Evolutionary conservation across 805 yeast genomes (phyloP).

Genomic region (Candida ovalis): DNA sequence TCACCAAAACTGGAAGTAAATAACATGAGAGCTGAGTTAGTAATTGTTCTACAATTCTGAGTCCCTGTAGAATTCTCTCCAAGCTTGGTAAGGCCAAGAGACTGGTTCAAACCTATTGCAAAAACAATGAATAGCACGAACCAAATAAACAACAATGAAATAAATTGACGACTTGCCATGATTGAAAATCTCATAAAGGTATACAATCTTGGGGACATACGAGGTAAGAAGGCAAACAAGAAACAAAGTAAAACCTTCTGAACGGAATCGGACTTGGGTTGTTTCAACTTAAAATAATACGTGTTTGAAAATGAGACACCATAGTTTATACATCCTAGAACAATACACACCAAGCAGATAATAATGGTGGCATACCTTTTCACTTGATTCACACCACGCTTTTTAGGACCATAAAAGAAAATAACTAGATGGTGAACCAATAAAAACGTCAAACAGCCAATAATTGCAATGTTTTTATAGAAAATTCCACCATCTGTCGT

Average conservation of each 20-base stretch:
- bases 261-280: constrained; percentile 40
- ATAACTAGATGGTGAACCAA: constrained; percentile 41
- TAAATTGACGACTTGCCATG: constrained; percentile 69
- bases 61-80: constrained; percentile 70
- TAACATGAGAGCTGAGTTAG: constrained; percentile 66
- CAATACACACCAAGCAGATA: constrained; percentile 48
- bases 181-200: constrained; percentile 65
- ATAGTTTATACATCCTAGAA: constrained; percentile 42
- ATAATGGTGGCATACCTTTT: constrained; percentile 59
- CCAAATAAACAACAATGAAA: constrained; percentile 79
- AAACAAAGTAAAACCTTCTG: constrained; percentile 55
- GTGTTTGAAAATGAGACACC: constrained; percentile 23
- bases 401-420: constrained; percentile 43
- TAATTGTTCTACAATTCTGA: constrained; percentile 71
- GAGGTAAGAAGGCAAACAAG: constrained; percentile 40
- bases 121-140: constrained; percentile 67
- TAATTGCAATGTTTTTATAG: constrained; percentile 40
- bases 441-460: constrained; percentile 44
- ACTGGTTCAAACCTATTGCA: constrained; percentile 84
- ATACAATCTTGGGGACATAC: constrained; percentile 58
- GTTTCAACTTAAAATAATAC: background rate
- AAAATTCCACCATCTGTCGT: constrained; percentile 29
- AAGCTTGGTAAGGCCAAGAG: constrained; percentile 75
- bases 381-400: constrained; percentile 41
- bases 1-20: constrained; percentile 87